These are phyloP conservation scores for Spinellus fusiger DNA, from an alignment of 192 early-diverging fungal species.

Conservation along the genomic window DNA sequence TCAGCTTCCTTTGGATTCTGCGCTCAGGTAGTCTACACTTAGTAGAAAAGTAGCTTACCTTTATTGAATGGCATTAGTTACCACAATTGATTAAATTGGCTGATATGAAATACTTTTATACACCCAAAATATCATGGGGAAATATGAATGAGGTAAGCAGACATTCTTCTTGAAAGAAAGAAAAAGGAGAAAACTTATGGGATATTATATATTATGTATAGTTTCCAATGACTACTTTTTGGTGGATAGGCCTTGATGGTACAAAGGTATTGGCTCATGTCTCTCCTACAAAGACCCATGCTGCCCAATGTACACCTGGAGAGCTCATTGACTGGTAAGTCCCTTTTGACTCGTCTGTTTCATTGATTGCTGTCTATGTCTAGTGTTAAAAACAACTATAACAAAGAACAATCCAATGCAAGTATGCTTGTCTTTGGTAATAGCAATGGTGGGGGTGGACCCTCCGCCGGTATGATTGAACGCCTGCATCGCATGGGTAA, in stretches of 20 bases:
- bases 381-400: constrained; percentile 83
- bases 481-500: constrained; percentile 67
- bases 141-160: constrained; percentile 79
- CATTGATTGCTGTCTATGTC: neutral
- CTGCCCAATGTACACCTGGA: constrained; percentile 28
- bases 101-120: constrained; percentile 92
- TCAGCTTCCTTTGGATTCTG: constrained; percentile 91
- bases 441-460: constrained; percentile 96
- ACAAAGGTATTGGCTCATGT: constrained; percentile 84
- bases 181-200: neutral
- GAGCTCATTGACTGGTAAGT: constrained; percentile 21
- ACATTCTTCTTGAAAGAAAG: neutral
- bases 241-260: constrained; percentile 88
- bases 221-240: constrained; percentile 96
- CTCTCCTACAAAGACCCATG: constrained; percentile 86
- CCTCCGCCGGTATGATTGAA: constrained; percentile 77
- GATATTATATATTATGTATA: neutral
- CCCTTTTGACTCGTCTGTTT: neutral
- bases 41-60: neutral
- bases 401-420: constrained; percentile 79
- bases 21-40: constrained; percentile 4
- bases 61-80: constrained; percentile 27
- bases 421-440: constrained; percentile 90
- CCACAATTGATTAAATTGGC: constrained; percentile 83
- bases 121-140: constrained; percentile 99